These are phyloP conservation scores for Aureobasidium leucospermi DNA, from an alignment of 2,329 filamentous ascomycete genomes.

Conservation along the genomic window DNA sequence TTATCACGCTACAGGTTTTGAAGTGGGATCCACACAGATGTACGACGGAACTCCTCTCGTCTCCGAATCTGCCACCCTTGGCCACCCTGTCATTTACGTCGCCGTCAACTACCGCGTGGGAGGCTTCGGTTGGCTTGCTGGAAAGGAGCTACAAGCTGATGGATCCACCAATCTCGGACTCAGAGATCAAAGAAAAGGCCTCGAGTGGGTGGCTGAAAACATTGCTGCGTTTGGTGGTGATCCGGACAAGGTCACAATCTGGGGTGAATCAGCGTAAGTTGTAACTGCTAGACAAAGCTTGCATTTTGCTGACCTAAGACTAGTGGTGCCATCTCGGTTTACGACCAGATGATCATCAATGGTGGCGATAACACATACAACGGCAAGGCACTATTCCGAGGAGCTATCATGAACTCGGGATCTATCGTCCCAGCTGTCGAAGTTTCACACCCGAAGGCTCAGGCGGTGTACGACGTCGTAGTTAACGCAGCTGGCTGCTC, in stretches of 20 bases:
- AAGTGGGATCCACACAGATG: constrained; percentile 31
- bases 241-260: constrained; percentile 69
- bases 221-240: constrained; percentile 72
- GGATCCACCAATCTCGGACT: constrained; percentile 29
- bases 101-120: constrained; percentile 60
- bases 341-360: constrained; percentile 69
- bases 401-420: constrained; percentile 70
- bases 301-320: too few species aligned
- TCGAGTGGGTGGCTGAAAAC: constrained; percentile 27
- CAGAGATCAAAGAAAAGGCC: constrained; percentile 24
- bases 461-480: constrained; percentile 46
- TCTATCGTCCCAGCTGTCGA: constrained; percentile 43
- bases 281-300: too few species aligned
- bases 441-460: constrained; percentile 59
- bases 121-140: constrained; percentile 30
- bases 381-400: constrained; percentile 65
- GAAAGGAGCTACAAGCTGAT: constrained; percentile 27
- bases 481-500: constrained; percentile 41
- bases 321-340: constrained; percentile 63
- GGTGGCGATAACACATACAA: constrained; percentile 68
- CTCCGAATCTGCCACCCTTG: constrained; percentile 36
- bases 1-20: constrained; percentile 24
- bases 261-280: constrained; percentile 59
- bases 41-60: constrained; percentile 37
- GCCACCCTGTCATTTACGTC: constrained; percentile 65